These are phyloP conservation scores for Hygrocybe punicea DNA, from an alignment of 768 basidiomycete species.

Conservation along the genomic window DNA sequence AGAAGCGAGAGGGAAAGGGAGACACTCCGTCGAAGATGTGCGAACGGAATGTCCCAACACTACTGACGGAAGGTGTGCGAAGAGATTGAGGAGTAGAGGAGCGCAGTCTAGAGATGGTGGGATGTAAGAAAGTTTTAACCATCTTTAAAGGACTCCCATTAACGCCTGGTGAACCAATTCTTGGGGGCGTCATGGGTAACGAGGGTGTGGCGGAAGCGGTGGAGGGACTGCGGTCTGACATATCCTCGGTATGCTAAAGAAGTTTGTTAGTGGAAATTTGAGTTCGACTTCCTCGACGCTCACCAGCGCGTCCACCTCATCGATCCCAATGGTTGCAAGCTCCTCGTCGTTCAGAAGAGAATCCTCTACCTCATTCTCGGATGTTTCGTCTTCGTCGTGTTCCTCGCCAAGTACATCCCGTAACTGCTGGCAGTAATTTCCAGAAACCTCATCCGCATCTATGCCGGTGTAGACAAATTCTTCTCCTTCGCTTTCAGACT, in stretches of 20 bases:
- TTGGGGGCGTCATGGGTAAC: constrained; percentile 38
- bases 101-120: constrained; percentile 75
- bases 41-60: constrained; percentile 43
- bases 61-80: constrained; percentile 40
- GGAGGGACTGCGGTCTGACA: constrained; percentile 39
- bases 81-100: constrained; percentile 57
- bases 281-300: constrained; percentile 9
- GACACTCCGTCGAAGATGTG: constrained; percentile 45
- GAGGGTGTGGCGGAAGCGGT: constrained; percentile 34
- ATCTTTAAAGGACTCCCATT: constrained; percentile 37
- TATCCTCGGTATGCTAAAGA: constrained; percentile 34
- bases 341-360: constrained; percentile 42
- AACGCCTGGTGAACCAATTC: constrained; percentile 36
- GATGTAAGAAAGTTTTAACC: constrained; percentile 62
- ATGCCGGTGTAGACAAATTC: constrained; percentile 74
- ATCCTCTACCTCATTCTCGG: constrained; percentile 45
- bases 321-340: constrained; percentile 12
- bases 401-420: constrained; percentile 71
- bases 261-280: constrained; percentile 5
- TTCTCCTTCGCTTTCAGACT: constrained; percentile 48
- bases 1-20: constrained; percentile 62
- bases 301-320: constrained; percentile 32
- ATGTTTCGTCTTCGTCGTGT: constrained; percentile 28
- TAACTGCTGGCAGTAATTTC: constrained; percentile 64
- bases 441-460: constrained; percentile 49